Base-by-base conservation (phyloP, 2,329 filamentous ascomycete species). In the Amesomyces nigricolor region DNA sequence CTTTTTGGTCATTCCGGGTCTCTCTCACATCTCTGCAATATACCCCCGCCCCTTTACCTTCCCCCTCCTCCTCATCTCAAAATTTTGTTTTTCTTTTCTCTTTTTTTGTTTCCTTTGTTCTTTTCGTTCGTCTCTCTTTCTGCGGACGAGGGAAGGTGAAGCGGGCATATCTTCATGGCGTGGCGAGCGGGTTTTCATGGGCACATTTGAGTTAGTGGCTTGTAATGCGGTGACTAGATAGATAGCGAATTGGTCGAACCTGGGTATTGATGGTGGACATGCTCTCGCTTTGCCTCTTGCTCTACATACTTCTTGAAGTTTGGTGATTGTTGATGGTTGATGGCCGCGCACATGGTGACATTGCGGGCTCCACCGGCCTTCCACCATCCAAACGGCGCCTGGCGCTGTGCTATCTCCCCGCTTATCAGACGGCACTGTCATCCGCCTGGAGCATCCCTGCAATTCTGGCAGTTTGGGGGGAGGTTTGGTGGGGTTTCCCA, bases 111-210 rank as follows among this genome's bases (percentile, higher is more conserved):
- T n/a, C 16, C 26, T 38, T 39, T 26, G 17, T 48, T 6, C 16
- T 4, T 39, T n/a, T 43, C 40, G 6, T 16, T 43, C 40, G 17
- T 26, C 10, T 43, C 40, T 43, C 10, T 43, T 17, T 43, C 40
- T 1, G 19, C 7, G n/a, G 40, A 7, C 40, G 22, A 26, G 10
- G 16, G 40, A 43, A 13, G 40, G 40, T 19, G 10, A 22, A 43
- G 17, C 13, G 19, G 29, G 42, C 14, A 37, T n/a, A 49, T 8
- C 42, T 40, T 37, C 38, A 47, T 47, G 39, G 40, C 17, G 43
- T 56, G 42, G 47, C 43, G 45, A 40, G 35, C 40, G n/a, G 51
- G 43, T 53, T 26, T 30, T 53, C 37, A 47, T 37, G 51, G 35
- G 39, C 26, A 40, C 26, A 43, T 19, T 35, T 35, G 32, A 22